Evolutionary conservation across 1,284 basidiomycete genomes (phyloP).

Genomic region (Tremellales sp.): DNA sequence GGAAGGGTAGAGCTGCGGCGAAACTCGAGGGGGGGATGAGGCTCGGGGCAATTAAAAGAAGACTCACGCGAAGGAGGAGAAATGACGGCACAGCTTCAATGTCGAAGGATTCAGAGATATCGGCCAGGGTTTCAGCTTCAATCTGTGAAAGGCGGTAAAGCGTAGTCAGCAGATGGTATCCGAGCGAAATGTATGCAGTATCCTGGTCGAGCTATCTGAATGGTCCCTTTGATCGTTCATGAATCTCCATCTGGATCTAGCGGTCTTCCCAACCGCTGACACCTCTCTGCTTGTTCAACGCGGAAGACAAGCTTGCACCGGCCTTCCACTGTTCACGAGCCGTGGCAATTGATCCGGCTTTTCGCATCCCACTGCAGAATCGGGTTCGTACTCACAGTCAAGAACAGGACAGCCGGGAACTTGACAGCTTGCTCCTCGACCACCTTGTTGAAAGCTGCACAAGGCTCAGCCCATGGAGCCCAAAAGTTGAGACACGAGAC

Average conservation of each 20-base stretch:
- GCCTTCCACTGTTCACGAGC: no score
- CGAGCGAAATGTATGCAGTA: no score
- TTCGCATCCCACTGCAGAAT: no score
- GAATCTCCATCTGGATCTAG: no score
- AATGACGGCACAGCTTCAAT: slow-evolving; percentile 87
- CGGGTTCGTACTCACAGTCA: slow-evolving; percentile 59
- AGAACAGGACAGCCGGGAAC: slow-evolving; percentile 64
- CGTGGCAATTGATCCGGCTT: no score
- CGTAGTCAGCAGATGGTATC: no score
- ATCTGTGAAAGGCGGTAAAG: no score
- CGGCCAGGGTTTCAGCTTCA: slow-evolving; percentile 80
- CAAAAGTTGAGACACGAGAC: slow-evolving; percentile 88
- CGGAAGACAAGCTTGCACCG: no score
- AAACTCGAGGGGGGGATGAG: background rate
- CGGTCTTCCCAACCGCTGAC: no score
- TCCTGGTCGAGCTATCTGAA: no score
- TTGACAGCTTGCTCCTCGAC: slow-evolving; percentile 67
- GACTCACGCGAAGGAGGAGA: slow-evolving; percentile 70
- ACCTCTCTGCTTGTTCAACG: no score
- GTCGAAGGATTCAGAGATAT: slow-evolving; percentile 91
- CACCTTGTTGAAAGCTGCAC: slow-evolving; percentile 77
- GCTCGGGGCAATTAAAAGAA: slow-evolving; percentile 5
- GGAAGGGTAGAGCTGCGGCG: background rate
- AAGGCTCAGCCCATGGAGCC: slow-evolving; percentile 88
- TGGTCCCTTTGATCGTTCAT: no score